Base-by-base conservation (phyloP, 148 eudicot genomes). In the Cornus suecica region DNA sequence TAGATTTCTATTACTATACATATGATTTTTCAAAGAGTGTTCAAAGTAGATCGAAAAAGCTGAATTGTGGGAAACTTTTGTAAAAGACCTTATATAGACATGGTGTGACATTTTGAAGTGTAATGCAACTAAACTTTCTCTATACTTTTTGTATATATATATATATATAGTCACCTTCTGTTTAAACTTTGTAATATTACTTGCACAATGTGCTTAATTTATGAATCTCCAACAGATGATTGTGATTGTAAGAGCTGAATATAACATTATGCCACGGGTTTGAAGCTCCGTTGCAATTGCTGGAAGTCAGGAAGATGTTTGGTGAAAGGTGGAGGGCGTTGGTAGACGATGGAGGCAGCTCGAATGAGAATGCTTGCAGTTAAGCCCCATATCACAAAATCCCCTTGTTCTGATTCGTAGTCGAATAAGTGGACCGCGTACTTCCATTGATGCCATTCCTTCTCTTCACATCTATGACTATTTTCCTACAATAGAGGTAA, bases 351-450 rank as follows among this genome's bases (percentile, higher is more conserved):
- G 26, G 83, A 80, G 37, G 83, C 83, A 0, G 75, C 69, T 64
- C 69, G 74, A 56, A 75, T 80, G 1, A 80, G 79, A 54, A 80
- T 80, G 83, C 79, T 80, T 14, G 79, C 83, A 2, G 83, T 80
- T 29, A 80, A 52, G n/a, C 83, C 83, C 7, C 72, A 75, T 2
- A 80, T 77, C 26, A 66, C 16, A 41, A 80, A 80, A 34, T 2
- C 67, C 37, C 79, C 79, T 65, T 80, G 60, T 65, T 75, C 75
- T 4, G 83, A 3, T 65, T 80, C 65, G 2, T 63, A 52, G 1
- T 80, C 75, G 37, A 75, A 80, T 0, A 75, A 7, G 56, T 80
- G 83, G 75, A 71, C 37, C 2, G 65, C 62, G 56, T 80, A 80
- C 63, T 64, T 75, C 74, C 74, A 48, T 1, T 48, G 54, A 29